A percentile compares a stretch with the other conserved stretches of the same genome.
phyloP scores from a whole-genome alignment of 1,284 basidiomycete genomes.

The Somion occarium region DNA sequence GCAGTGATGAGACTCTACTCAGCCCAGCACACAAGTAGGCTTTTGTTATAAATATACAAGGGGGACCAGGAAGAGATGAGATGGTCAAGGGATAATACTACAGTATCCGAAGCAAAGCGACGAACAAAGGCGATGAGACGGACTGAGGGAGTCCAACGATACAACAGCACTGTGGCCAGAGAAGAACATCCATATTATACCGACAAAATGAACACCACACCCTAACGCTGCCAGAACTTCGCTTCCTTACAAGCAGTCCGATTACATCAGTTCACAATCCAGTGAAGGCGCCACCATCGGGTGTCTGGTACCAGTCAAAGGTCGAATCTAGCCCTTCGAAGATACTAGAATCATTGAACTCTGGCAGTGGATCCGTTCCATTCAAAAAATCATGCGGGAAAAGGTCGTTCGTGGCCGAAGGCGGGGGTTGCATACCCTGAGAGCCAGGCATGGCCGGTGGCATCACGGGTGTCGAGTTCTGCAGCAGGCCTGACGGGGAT shows the following conservation, averaged over 20 bases:
- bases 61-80: not conserved
- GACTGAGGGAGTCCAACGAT: not conserved
- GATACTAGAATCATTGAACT: not conserved
- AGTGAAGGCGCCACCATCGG: not conserved
- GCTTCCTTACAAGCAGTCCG: not conserved
- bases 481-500: conserved; percentile 21
- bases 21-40: conserved; percentile 11
- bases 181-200: not conserved
- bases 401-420: conserved; percentile 16
- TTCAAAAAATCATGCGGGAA: conserved; percentile 23
- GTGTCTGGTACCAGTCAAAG: too few relatives aligned
- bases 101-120: not conserved
- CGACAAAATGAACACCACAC: too few relatives aligned
- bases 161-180: too few relatives aligned
- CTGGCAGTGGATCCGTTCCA: not conserved
- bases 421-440: not conserved
- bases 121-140: not conserved
- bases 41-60: conserved; percentile 17
- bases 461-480: conserved; percentile 5
- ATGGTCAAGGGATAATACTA: not conserved
- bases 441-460: conserved; percentile 4
- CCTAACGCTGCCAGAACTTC: not conserved
- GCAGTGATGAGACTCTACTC: conserved; percentile 6
- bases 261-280: not conserved
- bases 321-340: not conserved